Conservation (phyloP, 768 basidiomycete species). For the Amanita pallidorosea region DNA sequence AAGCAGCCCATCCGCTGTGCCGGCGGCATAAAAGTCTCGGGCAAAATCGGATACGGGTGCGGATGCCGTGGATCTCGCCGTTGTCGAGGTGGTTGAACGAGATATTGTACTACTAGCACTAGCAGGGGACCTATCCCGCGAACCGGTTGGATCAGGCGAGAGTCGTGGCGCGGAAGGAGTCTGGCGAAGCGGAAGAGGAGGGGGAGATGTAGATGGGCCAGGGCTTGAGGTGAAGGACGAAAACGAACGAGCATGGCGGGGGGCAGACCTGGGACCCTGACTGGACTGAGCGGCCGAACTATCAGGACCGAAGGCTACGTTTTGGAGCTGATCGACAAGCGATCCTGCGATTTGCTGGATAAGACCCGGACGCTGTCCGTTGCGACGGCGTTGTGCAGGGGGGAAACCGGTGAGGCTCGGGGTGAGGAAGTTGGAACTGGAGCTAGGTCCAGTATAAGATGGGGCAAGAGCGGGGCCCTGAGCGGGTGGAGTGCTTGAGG, state of each 20-base stretch:
- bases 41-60: slow-evolving; percentile 38
- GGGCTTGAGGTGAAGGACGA: background rate
- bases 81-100: background rate
- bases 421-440: background rate
- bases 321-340: background rate
- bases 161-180: background rate
- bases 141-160: background rate
- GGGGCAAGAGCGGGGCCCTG: background rate
- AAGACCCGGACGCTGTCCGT: too few species aligned
- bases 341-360: background rate
- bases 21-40: slow-evolving; percentile 51
- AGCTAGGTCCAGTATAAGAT: background rate
- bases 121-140: background rate
- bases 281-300: background rate
- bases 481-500: background rate
- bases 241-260: background rate
- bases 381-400: background rate
- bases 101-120: background rate
- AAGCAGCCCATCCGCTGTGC: slow-evolving; percentile 17
- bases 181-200: background rate
- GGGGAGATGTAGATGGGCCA: background rate
- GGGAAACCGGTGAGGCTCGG: background rate
- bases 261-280: background rate
- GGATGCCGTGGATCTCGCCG: background rate
- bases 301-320: background rate